Base-by-base conservation (phyloP, 352 stramenopile genomes). In the Blastocystis sp. region DNA sequence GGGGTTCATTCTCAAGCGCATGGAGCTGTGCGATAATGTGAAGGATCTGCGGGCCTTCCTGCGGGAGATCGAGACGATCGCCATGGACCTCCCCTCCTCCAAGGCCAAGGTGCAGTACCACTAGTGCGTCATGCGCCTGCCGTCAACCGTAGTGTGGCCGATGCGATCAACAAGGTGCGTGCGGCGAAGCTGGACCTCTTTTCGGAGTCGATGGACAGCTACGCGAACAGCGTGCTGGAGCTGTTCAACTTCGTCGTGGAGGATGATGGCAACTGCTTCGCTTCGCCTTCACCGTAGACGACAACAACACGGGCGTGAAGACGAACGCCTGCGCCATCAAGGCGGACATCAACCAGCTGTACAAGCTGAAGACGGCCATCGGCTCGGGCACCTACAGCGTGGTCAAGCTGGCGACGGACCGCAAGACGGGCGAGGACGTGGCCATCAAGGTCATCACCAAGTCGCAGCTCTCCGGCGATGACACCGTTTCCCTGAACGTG, bases 11-110 rank as follows among this genome's bases (percentile, higher is more conserved):
- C 62, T 88, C 11, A 76, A 88, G 61, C 64, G 68, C 0, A 88
- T 88, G 78, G 78, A 88, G 57, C 52, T 88, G 10, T 76, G 64
- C 78, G 78, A 88, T 40, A 88, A 79, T 88, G 64, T 79, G 14
- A 88, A 88, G 54, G 78, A 88, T 77, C 34, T 88, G 48, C 64
- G 78, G 14, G 68, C 64, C 4, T 79, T 88, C 48, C 78, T 88
- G 1, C 78, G 78, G 4, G 78, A 88, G 61, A 79, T 88, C 60
- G 78, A 88, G 66, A 76, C 64, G 3, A 88, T 88, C 60, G 78
- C 78, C 6, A 79, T 88, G 64, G 78, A 88, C 66, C 78, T 88
- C 70, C 78, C 78, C 34, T 79, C 78, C 3, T 64, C 64, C 6
- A 79, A 88, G 54, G 78, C 78, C 19, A 69, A 54, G 7, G 38